Conservation (phyloP, 2,329 filamentous ascomycete genomes). For the Penicillium janthinellum region DNA sequence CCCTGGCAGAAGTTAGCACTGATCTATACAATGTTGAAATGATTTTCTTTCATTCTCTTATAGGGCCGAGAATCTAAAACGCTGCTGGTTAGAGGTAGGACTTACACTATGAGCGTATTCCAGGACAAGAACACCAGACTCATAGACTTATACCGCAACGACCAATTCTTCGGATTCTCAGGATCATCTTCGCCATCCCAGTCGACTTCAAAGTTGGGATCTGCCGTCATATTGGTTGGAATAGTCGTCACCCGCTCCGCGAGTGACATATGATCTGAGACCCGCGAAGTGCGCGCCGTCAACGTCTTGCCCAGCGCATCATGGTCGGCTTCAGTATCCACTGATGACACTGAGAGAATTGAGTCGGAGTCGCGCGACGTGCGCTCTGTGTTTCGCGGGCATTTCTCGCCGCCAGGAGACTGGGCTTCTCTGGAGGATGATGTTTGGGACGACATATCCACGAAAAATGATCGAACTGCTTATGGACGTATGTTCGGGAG, state of each 20-base stretch:
- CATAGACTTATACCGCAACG: constrained; percentile 58
- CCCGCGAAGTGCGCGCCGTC: constrained; percentile 34
- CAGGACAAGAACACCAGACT: constrained; percentile 59
- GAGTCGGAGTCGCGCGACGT: constrained; percentile 27
- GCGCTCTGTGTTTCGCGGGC: constrained; percentile 18
- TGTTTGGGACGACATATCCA: constrained; percentile 26
- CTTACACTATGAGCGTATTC: constrained; percentile 58
- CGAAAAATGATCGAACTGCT: neutral
- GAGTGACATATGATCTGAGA: constrained; percentile 38
- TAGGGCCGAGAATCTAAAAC: neutral
- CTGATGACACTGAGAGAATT: constrained; percentile 32
- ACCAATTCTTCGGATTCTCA: constrained; percentile 70
- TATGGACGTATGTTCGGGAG: neutral
- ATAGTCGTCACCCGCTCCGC: constrained; percentile 48
- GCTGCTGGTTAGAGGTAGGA: constrained; percentile 2
- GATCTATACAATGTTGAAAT: neutral
- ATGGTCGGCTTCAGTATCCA: constrained; percentile 29
- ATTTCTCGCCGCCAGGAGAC: constrained; percentile 23
- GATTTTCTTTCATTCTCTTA: neutral
- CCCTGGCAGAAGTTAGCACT: constrained; percentile 36
- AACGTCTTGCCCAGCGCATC: constrained; percentile 32
- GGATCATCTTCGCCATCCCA: constrained; percentile 65
- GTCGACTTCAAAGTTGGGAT: constrained; percentile 71
- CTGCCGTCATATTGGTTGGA: constrained; percentile 49
- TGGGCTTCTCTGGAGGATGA: neutral